These are phyloP conservation scores for Rubia occidens DNA, from an alignment of 305 asterid species.

Conservation along the genomic window DNA sequence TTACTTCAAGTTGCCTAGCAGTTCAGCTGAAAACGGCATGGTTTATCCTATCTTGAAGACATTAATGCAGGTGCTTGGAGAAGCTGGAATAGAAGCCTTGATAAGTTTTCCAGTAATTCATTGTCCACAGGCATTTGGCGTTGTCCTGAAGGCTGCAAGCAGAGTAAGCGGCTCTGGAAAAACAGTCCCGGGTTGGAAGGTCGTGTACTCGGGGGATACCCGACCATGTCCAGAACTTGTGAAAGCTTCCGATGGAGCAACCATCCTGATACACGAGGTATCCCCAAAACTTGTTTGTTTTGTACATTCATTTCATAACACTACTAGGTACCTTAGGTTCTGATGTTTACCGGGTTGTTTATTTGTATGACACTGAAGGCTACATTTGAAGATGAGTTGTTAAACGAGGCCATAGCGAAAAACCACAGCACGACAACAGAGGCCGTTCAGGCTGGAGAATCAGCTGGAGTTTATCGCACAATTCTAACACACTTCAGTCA, in stretches of 20 bases:
- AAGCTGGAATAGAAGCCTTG: slow-evolving; percentile 63
- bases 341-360: not conserved
- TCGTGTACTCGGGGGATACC: slow-evolving; percentile 92
- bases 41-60: slow-evolving; percentile 36
- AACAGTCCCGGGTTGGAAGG: slow-evolving; percentile 75
- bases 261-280: slow-evolving; percentile 84
- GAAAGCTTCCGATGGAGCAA: slow-evolving; percentile 60
- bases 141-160: slow-evolving; percentile 44
- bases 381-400: slow-evolving; percentile 72
- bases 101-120: slow-evolving; percentile 77
- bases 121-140: slow-evolving; percentile 79
- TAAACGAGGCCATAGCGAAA: slow-evolving; percentile 64
- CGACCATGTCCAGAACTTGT: slow-evolving; percentile 83
- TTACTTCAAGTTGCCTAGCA: slow-evolving; percentile 45
- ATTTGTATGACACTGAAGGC: slow-evolving; percentile 46
- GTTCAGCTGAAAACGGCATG: slow-evolving; percentile 33
- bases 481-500: slow-evolving; percentile 95
- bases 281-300: slow-evolving; percentile 10
- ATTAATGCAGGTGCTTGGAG: slow-evolving; percentile 41
- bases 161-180: slow-evolving; percentile 47
- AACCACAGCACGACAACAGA: slow-evolving; percentile 88
- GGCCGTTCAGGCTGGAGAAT: slow-evolving; percentile 68
- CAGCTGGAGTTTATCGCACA: slow-evolving; percentile 68
- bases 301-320: not conserved
- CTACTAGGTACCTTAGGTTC: not conserved